Percentiles rank a stretch among this genome's conserved stretches.
Conservation (phyloP, 129 eudicot species). For the Saposhnikovia divaricata region DNA sequence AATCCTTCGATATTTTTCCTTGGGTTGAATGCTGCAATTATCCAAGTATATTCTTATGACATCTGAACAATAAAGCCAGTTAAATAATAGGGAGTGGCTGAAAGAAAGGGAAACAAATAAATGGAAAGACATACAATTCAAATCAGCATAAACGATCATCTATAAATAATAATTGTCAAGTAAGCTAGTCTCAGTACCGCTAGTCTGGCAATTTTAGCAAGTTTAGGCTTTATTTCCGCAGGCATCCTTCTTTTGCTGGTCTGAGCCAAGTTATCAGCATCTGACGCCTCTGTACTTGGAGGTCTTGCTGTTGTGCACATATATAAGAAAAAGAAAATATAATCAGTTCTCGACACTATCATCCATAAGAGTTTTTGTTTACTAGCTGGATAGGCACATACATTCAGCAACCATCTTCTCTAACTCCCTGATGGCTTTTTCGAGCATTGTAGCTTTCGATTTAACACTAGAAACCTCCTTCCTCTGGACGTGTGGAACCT, state of each 20-base stretch:
- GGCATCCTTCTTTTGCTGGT: conserved; percentile 84
- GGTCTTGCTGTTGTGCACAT: conserved; percentile 70
- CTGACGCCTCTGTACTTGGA: conserved; percentile 66
- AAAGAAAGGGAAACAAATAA: background rate
- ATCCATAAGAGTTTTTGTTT: background rate
- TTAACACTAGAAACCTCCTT: conserved; percentile 73
- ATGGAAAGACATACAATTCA: background rate
- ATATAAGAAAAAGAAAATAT: conserved; percentile 2
- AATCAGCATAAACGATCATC: background rate
- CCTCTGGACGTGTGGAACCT: conserved; percentile 34
- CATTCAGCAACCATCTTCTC: conserved; percentile 94
- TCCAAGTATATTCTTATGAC: conserved; percentile 13
- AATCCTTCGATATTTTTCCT: conserved; percentile 77
- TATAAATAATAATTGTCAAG: background rate
- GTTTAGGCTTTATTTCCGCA: conserved; percentile 83
- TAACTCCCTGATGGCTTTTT: conserved; percentile 84
- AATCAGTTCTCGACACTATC: background rate
- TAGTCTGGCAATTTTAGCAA: conserved; percentile 91
- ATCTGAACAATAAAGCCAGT: background rate
- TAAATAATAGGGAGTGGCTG: background rate
- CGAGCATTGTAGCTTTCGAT: conserved; percentile 58
- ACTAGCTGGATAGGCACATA: conserved; percentile 21
- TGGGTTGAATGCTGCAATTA: conserved; percentile 63
- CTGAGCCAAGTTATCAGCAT: conserved; percentile 72
- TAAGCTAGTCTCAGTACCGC: conserved; percentile 42